Evolutionary conservation across 768 basidiomycete species (phyloP).

Genomic region (Kwoniella heveanensis): DNA sequence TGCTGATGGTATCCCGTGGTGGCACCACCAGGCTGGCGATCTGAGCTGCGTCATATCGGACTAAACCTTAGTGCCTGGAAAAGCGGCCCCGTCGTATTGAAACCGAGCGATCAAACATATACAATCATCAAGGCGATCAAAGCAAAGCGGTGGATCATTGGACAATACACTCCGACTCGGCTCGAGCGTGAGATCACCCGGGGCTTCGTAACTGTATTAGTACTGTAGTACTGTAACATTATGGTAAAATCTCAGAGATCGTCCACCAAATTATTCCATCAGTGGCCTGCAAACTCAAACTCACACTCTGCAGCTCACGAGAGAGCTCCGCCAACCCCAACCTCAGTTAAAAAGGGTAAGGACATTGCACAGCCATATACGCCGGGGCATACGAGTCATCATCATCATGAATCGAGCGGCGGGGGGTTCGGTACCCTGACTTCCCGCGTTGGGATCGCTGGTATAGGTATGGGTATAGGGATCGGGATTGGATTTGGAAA

Average conservation of each 20-base stretch:
- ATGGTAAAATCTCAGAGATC: conserved; percentile 28
- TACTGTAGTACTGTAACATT: background rate
- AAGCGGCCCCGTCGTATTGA: no score
- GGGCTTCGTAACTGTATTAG: no score
- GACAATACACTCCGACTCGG: background rate
- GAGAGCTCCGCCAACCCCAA: background rate
- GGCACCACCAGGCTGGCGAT: no score
- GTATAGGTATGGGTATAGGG: background rate
- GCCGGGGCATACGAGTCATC: background rate
- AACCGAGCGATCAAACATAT: background rate
- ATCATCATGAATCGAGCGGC: background rate
- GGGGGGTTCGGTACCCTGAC: background rate
- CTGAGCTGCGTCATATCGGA: no score
- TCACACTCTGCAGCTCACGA: background rate
- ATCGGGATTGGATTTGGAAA: background rate
- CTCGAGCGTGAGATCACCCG: conserved; percentile 8
- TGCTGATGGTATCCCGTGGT: no score
- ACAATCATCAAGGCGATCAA: background rate
- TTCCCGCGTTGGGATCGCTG: background rate
- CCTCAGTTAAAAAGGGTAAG: background rate
- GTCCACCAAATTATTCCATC: conserved; percentile 14
- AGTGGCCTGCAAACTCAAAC: conserved; percentile 14
- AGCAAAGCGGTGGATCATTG: background rate
- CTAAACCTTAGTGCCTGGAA: no score
- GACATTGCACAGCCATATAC: background rate